phyloP scores from a whole-genome alignment of 345 rosid species.

The Brassica cretica region DNA sequence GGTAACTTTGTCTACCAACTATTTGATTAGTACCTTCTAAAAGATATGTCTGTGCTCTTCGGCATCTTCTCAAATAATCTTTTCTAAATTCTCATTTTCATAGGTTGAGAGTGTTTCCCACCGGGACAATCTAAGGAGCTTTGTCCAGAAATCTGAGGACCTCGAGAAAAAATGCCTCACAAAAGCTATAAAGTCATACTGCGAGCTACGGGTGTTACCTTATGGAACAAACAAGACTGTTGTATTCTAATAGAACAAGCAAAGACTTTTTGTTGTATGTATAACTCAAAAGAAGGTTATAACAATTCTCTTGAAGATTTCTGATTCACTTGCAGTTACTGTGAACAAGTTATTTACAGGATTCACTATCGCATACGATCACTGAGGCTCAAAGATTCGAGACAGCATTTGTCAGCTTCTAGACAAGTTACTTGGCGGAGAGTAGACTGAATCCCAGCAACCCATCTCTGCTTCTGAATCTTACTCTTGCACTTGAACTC shows the following conservation, averaged over 20 bases:
- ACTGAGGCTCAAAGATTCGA: constrained; percentile 53
- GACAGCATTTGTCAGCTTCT: constrained; percentile 51
- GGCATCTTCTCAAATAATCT: constrained; percentile 5
- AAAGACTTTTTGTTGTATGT: constrained; percentile 1
- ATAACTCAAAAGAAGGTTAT: not conserved
- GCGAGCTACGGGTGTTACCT: constrained; percentile 85
- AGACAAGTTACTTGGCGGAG: constrained; percentile 59
- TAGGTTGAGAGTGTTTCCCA: constrained; percentile 95
- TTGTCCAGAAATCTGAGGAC: constrained; percentile 85
- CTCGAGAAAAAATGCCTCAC: constrained; percentile 90
- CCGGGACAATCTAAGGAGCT: constrained; percentile 76
- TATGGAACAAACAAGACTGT: constrained; percentile 71
- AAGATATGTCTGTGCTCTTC: not conserved
- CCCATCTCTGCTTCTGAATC: constrained; percentile 89
- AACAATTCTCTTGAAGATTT: constrained; percentile 18
- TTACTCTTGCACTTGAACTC: constrained; percentile 91
- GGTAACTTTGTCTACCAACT: constrained; percentile 44
- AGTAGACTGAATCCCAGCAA: constrained; percentile 67
- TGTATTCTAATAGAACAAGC: constrained; percentile 51
- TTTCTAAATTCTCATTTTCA: constrained; percentile 25
- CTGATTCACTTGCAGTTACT: constrained; percentile 22
- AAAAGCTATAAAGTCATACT: constrained; percentile 76
- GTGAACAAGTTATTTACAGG: constrained; percentile 12
- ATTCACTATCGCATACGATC: constrained; percentile 29
- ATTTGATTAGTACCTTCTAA: constrained; percentile 2